These are phyloP conservation scores for Nasturtium officinale DNA, from an alignment of 345 rosid species.

Conservation along the genomic window DNA sequence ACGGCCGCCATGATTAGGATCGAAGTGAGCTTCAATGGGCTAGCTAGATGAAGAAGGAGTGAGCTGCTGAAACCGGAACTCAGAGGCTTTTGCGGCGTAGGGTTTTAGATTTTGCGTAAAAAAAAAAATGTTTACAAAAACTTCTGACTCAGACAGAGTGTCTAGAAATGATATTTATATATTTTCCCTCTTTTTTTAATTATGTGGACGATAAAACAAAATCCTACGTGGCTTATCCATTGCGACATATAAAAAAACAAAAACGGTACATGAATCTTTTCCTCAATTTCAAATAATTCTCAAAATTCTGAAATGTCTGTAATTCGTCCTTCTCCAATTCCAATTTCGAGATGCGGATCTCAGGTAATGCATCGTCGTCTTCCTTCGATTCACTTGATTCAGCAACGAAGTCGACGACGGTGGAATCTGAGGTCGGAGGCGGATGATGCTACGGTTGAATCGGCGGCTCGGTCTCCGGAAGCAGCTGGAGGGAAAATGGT, in stretches of 20 bases:
- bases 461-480: constrained; percentile 52
- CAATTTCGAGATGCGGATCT: constrained; percentile 36
- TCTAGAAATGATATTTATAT: neutral
- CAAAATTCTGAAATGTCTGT: constrained; percentile 34
- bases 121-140: neutral
- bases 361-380: constrained; percentile 11
- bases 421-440: constrained; percentile 36
- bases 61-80: constrained; percentile 25
- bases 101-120: constrained; percentile 39
- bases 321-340: constrained; percentile 39
- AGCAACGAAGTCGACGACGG: constrained; percentile 28
- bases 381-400: constrained; percentile 10
- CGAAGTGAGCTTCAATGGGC: constrained; percentile 38
- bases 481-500: constrained; percentile 93
- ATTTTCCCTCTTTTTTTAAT: neutral
- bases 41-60: constrained; percentile 19
- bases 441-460: constrained; percentile 15
- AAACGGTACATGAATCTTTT: constrained; percentile 11
- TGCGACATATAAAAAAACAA: constrained; percentile 11
- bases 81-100: constrained; percentile 44
- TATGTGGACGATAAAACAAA: constrained; percentile 34
- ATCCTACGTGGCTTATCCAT: constrained; percentile 45
- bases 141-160: neutral
- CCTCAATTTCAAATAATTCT: constrained; percentile 15
- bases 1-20: constrained; percentile 57